phyloP scores from a whole-genome alignment of 1,284 basidiomycete species.

The Sporisorium sorghi region DNA sequence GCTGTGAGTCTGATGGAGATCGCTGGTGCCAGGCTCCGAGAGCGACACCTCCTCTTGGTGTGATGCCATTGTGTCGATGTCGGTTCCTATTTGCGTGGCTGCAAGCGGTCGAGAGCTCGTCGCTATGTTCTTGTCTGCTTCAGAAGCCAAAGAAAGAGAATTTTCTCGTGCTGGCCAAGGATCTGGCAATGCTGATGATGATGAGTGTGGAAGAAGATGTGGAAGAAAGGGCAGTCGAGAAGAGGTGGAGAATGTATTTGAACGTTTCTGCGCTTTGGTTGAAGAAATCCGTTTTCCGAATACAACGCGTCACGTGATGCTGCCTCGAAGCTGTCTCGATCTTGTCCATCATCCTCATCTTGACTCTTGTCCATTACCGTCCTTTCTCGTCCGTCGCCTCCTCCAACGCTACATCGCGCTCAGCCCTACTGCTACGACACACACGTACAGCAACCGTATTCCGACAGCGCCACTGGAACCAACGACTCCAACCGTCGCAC shows the following conservation, averaged over 20 bases:
- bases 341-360: constrained; percentile 11
- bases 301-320: constrained; percentile 33
- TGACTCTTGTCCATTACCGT: constrained; percentile 2
- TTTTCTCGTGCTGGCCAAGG: background rate
- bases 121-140: background rate
- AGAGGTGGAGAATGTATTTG: constrained; percentile 28
- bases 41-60: constrained; percentile 51
- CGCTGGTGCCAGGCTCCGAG: constrained; percentile 40
- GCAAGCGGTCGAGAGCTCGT: background rate
- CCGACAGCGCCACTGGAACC: background rate
- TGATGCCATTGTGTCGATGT: constrained; percentile 32
- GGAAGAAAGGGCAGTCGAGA: constrained; percentile 11
- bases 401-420: background rate
- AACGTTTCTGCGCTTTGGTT: constrained; percentile 8
- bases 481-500: background rate
- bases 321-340: constrained; percentile 18
- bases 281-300: constrained; percentile 32
- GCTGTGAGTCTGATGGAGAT: constrained; percentile 18
- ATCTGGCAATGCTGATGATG: background rate
- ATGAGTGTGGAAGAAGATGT: constrained; percentile 10
- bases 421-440: background rate
- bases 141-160: background rate
- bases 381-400: background rate
- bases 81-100: background rate
- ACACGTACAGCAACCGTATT: background rate